Conservation (phyloP, 1,284 basidiomycete genomes). For the Tilletia caries region DNA sequence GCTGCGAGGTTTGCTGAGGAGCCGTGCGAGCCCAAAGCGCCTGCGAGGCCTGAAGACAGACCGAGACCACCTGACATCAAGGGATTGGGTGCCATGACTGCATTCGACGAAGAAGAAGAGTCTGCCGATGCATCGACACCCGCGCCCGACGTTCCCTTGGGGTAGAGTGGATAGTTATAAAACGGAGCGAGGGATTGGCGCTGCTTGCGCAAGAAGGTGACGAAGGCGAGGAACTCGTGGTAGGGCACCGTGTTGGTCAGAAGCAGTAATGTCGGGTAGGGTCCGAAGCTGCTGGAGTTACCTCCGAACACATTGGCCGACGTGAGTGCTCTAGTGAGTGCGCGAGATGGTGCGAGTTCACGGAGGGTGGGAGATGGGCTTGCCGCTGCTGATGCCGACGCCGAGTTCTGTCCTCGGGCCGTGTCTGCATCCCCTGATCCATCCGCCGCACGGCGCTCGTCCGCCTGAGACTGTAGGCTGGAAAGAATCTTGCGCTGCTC, state of each 20-base stretch:
- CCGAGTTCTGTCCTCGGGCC: neutral
- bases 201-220: slow-evolving; percentile 73
- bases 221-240: slow-evolving; percentile 77
- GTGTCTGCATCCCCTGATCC: neutral
- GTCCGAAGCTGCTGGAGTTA: neutral
- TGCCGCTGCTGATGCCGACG: neutral
- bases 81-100: neutral
- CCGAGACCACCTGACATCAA: neutral
- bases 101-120: neutral
- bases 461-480: slow-evolving; percentile 79
- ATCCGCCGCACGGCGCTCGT: slow-evolving; percentile 54
- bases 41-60: slow-evolving; percentile 18
- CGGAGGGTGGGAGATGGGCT: neutral
- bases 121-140: neutral
- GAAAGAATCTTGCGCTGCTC: slow-evolving; percentile 61
- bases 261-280: slow-evolving; percentile 18
- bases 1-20: slow-evolving; percentile 14
- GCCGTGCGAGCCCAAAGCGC: slow-evolving; percentile 17
- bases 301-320: neutral
- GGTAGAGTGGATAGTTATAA: slow-evolving; percentile 31
- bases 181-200: slow-evolving; percentile 56
- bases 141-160: neutral
- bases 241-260: slow-evolving; percentile 63
- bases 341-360: slow-evolving; percentile 2
- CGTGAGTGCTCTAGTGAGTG: neutral